phyloP scores from a whole-genome alignment of 2,329 filamentous ascomycete species.

The Ophiostoma sp. region DNA sequence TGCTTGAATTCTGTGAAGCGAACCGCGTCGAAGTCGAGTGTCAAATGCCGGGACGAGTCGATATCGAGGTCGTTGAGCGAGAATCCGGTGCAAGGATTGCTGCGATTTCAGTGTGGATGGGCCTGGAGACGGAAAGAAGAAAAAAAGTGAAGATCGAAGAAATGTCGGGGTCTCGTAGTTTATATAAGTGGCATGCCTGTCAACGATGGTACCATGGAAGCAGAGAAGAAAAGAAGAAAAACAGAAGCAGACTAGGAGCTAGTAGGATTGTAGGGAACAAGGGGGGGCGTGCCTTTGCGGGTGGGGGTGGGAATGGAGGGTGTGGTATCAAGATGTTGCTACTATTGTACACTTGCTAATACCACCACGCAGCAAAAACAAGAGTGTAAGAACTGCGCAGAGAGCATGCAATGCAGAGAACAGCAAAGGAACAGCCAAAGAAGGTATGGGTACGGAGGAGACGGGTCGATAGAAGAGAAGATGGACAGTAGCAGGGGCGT shows the following conservation, averaged over 20 bases:
- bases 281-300: neutral
- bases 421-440: neutral
- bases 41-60: neutral
- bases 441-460: neutral
- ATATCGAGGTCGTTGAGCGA: constrained; percentile 8
- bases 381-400: neutral
- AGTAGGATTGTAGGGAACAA: neutral
- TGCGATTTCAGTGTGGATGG: constrained; percentile 18
- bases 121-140: constrained; percentile 21
- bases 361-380: neutral
- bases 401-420: constrained; percentile 7
- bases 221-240: constrained; percentile 13
- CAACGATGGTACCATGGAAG: constrained; percentile 9
- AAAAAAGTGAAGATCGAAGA: constrained; percentile 15
- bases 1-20: constrained; percentile 9
- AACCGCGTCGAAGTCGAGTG: constrained; percentile 10
- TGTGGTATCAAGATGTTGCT: constrained; percentile 21
- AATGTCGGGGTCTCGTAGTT: constrained; percentile 17
- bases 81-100: constrained; percentile 14
- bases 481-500: neutral
- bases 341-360: neutral
- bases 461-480: neutral
- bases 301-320: constrained; percentile 17
- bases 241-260: constrained; percentile 18
- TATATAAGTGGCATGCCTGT: constrained; percentile 23